Percentiles rank a stretch among this genome's conserved stretches.
Conservation (phyloP, 495 filamentous ascomycete species). For the Thozetella sp. region DNA sequence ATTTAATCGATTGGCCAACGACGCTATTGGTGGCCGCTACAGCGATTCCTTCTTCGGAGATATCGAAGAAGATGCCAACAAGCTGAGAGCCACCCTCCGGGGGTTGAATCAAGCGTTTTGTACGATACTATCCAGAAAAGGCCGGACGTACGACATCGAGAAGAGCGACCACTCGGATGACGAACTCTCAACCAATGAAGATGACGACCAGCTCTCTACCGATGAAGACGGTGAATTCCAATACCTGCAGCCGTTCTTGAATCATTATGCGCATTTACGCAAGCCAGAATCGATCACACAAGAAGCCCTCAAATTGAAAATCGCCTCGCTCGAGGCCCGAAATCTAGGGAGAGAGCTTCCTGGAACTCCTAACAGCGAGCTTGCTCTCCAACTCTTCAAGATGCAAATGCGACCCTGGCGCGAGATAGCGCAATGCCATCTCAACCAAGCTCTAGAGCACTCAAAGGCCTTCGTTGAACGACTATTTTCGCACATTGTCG, state of each 20-base stretch:
- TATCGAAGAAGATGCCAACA: slow-evolving; percentile 4
- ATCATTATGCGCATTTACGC: slow-evolving; percentile 14
- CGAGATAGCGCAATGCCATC: slow-evolving; percentile 17
- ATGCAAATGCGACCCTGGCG: slow-evolving; percentile 17
- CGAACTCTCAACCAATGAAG: neutral
- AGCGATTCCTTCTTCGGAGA: slow-evolving; percentile 27
- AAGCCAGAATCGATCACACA: slow-evolving; percentile 10
- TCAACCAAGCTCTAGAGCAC: slow-evolving; percentile 7
- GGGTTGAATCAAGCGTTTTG: slow-evolving; percentile 22
- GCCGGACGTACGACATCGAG: slow-evolving; percentile 14
- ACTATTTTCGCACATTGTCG: slow-evolving; percentile 15
- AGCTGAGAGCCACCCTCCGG: slow-evolving; percentile 21
- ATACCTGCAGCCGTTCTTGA: slow-evolving; percentile 14
- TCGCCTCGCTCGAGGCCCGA: slow-evolving; percentile 13
- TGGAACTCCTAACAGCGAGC: slow-evolving; percentile 13
- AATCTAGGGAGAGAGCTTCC: slow-evolving; percentile 24
- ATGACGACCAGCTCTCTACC: slow-evolving; percentile 3
- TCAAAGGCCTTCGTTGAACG: slow-evolving; percentile 16
- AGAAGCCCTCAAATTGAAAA: slow-evolving; percentile 5
- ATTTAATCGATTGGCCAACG: slow-evolving; percentile 24
- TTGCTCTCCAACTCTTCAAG: slow-evolving; percentile 22
- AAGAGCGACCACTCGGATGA: slow-evolving; percentile 4
- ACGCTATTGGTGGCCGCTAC: slow-evolving; percentile 30
- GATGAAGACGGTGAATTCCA: slow-evolving; percentile 8
- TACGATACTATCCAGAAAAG: slow-evolving; percentile 15